A percentile compares a stretch with the other conserved stretches of the same genome.
Evolutionary conservation across 805 yeast species (phyloP).

Genomic region (Sungouiella blattae): DNA sequence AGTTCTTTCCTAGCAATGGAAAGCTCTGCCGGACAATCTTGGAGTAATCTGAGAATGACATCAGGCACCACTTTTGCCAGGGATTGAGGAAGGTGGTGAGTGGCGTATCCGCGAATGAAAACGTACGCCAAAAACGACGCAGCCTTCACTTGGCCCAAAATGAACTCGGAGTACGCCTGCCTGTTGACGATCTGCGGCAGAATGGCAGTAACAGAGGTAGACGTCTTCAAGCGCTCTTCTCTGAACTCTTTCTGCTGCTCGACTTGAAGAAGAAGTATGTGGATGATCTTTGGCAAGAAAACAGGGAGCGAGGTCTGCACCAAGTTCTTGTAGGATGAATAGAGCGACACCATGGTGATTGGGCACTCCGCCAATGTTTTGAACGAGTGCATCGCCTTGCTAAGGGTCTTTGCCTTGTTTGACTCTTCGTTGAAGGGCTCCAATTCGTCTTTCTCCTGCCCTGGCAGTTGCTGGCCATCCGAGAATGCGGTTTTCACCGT

Average conservation of each 20-base stretch:
- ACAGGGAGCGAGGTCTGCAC: slow-evolving; percentile 67
- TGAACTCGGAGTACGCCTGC: slow-evolving; percentile 79
- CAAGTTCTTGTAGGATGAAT: slow-evolving; percentile 78
- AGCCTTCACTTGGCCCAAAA: slow-evolving; percentile 91
- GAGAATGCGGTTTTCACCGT: slow-evolving; percentile 71
- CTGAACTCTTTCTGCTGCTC: slow-evolving; percentile 57
- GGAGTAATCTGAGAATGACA: slow-evolving; percentile 75
- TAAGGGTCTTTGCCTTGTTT: slow-evolving; percentile 50
- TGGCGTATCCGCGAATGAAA: slow-evolving; percentile 78
- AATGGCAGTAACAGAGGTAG: slow-evolving; percentile 63
- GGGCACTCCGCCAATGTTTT: slow-evolving; percentile 96
- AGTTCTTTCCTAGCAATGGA: slow-evolving; percentile 90
- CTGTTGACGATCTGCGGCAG: slow-evolving; percentile 75
- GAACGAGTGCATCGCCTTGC: slow-evolving; percentile 75
- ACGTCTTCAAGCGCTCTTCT: slow-evolving; percentile 48
- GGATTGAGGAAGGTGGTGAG: slow-evolving; percentile 46
- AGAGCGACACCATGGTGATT: slow-evolving; percentile 88
- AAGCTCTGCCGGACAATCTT: slow-evolving; percentile 93
- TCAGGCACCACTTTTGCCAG: slow-evolving; percentile 71
- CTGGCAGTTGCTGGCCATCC: slow-evolving; percentile 6
- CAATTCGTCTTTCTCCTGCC: slow-evolving; percentile 7
- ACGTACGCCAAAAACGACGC: slow-evolving; percentile 93
- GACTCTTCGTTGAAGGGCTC: slow-evolving; percentile 40
- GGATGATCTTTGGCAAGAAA: slow-evolving; percentile 79
- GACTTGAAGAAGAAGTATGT: slow-evolving; percentile 72